Conservation (phyloP, 257 asterid species). For the Asclepias syriaca region DNA sequence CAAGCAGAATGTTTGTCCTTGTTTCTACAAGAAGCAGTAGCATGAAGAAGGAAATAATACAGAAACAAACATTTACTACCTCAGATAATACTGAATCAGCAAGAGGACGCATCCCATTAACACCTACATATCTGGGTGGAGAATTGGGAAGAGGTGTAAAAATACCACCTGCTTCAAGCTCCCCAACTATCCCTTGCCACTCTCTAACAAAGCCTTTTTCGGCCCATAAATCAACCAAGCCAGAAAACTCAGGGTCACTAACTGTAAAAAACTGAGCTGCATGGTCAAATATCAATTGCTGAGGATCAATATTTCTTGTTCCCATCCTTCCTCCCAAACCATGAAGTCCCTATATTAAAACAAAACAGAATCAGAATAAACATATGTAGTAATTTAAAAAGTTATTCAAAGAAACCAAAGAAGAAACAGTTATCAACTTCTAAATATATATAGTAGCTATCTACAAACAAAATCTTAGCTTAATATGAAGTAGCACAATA, state of each 20-base stretch:
- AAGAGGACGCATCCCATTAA: slow-evolving; percentile 86
- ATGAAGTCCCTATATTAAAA: slow-evolving; percentile 63
- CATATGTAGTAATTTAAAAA: slow-evolving; percentile 3
- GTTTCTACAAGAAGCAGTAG: not conserved
- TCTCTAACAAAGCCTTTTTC: slow-evolving; percentile 55
- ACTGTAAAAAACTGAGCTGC: slow-evolving; percentile 95
- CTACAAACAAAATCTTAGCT: not conserved
- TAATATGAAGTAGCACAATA: not conserved
- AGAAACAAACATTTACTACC: slow-evolving; percentile 32
- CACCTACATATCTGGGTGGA: slow-evolving; percentile 65
- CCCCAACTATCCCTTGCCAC: slow-evolving; percentile 67
- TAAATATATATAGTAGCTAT: not conserved
- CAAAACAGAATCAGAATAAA: slow-evolving; percentile 31
- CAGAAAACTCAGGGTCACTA: slow-evolving; percentile 56
- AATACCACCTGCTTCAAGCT: slow-evolving; percentile 72
- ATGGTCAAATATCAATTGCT: slow-evolving; percentile 68
- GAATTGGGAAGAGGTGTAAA: slow-evolving; percentile 54
- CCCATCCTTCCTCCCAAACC: slow-evolving; percentile 98
- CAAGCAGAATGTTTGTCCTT: not conserved
- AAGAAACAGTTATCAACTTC: not conserved
- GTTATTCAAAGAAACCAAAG: not conserved
- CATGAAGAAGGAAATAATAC: slow-evolving; percentile 8
- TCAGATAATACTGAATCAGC: slow-evolving; percentile 74
- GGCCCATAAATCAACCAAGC: slow-evolving; percentile 71
- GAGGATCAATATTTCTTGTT: slow-evolving; percentile 70